A percentile compares a stretch with the other conserved stretches of the same genome.
Conservation (phyloP, 2,329 filamentous ascomycete genomes). For the Pseudogymnoascus sp. region DNA sequence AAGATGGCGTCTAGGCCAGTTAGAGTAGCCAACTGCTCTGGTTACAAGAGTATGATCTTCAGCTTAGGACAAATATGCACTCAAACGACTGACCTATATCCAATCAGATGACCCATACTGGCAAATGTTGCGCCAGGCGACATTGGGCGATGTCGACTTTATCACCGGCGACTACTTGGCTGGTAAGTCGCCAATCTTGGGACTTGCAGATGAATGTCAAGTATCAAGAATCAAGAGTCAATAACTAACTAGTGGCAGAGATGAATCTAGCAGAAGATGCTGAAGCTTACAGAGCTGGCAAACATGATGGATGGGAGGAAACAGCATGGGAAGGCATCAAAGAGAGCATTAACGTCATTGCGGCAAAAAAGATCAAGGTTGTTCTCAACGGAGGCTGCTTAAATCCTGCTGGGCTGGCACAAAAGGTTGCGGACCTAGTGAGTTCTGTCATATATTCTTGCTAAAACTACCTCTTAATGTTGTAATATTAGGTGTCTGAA, state of each 20-base stretch:
- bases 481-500: too few species aligned
- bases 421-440: constrained; percentile 29
- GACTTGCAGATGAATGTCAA: too few species aligned
- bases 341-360: constrained; percentile 34
- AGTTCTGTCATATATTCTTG: constrained; percentile 23
- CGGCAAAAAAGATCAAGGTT: constrained; percentile 36
- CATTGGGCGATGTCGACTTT: constrained; percentile 34
- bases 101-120: too few species aligned
- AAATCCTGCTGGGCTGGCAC: constrained; percentile 45
- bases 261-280: constrained; percentile 41
- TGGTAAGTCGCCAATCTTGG: constrained; percentile 19
- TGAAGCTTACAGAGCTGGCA: constrained; percentile 28
- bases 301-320: constrained; percentile 35
- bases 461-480: too few species aligned
- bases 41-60: too few species aligned
- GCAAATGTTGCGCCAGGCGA: constrained; percentile 19
- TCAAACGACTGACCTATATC: too few species aligned
- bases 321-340: constrained; percentile 37
- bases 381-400: constrained; percentile 46
- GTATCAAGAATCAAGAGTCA: too few species aligned
- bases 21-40: too few species aligned
- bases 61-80: too few species aligned
- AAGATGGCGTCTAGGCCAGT: too few species aligned
- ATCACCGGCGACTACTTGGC: constrained; percentile 48
- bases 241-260: constrained; percentile 28